Evolutionary conservation across 108 stramenopile species (phyloP).

Genomic region (Nitzschia sp.): DNA sequence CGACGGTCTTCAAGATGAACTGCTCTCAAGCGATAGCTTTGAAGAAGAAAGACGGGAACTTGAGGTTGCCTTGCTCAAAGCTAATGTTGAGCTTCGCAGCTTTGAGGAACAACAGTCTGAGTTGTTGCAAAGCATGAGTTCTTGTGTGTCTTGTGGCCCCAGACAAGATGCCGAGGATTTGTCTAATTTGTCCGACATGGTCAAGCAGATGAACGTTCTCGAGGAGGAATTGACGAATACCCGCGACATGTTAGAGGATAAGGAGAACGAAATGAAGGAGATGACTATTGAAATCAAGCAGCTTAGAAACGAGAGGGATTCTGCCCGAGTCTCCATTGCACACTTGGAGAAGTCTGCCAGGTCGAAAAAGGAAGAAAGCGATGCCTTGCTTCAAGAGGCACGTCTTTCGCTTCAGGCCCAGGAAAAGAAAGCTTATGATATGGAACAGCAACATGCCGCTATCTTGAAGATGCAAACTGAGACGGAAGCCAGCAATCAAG

Average conservation of each 20-base stretch:
- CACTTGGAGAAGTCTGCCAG: not conserved
- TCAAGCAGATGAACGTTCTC: not conserved
- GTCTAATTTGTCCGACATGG: too few species aligned
- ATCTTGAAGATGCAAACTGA: not conserved
- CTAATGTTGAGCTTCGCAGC: not conserved
- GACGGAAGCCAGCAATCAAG: not conserved
- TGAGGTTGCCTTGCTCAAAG: not conserved
- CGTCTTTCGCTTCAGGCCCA: not conserved
- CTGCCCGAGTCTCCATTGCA: not conserved
- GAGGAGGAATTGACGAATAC: not conserved
- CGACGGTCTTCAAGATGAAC: too few species aligned
- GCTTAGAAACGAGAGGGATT: not conserved
- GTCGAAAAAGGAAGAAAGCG: not conserved
- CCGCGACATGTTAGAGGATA: not conserved
- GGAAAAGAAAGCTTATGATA: constrained; percentile 1
- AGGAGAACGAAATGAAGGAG: not conserved
- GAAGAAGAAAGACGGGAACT: not conserved
- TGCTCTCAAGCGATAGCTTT: too few species aligned
- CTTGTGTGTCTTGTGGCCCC: too few species aligned
- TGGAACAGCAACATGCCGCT: constrained; percentile 10
- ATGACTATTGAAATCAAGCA: not conserved
- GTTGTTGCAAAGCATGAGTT: too few species aligned
- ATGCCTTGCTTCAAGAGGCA: constrained; percentile 4
- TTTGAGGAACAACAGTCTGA: not conserved
- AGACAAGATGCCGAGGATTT: too few species aligned